Evolutionary conservation across 2,329 filamentous ascomycete species (phyloP), one percentile per base, ranked within the genome.

Genomic region (Chaetomium olivaceum): DNA sequence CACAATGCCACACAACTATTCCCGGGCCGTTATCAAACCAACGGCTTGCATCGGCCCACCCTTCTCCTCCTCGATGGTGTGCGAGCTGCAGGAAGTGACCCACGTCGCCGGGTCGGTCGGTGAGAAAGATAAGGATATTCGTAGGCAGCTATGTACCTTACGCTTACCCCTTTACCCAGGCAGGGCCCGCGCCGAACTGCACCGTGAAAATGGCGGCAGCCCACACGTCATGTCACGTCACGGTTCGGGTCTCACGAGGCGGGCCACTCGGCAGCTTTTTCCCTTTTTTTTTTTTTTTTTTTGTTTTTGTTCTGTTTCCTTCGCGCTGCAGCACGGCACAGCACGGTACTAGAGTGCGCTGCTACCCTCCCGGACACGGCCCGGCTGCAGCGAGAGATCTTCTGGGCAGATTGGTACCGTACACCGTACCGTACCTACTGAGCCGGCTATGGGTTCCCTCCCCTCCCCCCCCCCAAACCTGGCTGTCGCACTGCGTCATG

Each of bases 41-140:
- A 21, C 62, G 63, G 58, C 54, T 65, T 46, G 31, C 58, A 31
- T 65, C 63, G 58, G 63, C 52, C 43, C 58, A 65, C 46, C 43
- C 19, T 21, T 29, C 27, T 29, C 27, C 3, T n/a, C n/a, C 1
- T 43, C 0, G 16, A 43, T 43, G 39, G 25, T 19, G 39, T 46
- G 55, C 25, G 25, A 19, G 16, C 16, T 52, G 16, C 50, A 39
- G 14, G 27, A 31, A 46, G n/a, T 21, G 9, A 43, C 23, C 21
- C 5, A n/a, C 59, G 43, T 54, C n/a, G 33, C 16, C 52, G 23
- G 60, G 39, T 36, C 63, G 57, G 36, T 57, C 63, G 57, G 36
- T 57, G 25, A 63, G 39, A 14, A 8, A 59, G 48, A 55, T 59
- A 58, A 60, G 56, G n/a, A n/a, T n/a, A n/a, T n/a, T n/a, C n/a